Base-by-base conservation (phyloP, 768 basidiomycete genomes). In the Kwoniella europaea region DNA sequence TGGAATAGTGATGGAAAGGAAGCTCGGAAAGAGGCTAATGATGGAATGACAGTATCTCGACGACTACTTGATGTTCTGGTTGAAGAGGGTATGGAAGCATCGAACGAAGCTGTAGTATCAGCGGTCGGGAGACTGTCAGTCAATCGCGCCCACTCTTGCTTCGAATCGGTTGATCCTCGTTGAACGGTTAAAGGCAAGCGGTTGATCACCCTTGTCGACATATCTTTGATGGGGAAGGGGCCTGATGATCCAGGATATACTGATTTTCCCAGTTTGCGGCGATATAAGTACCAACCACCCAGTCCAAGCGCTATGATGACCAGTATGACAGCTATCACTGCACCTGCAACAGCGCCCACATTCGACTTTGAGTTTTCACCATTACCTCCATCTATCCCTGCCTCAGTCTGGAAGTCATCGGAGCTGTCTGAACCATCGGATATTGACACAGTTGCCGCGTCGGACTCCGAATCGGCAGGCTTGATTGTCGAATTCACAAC, bases 401-500 rank as follows among this genome's bases (percentile, higher is more conserved):
- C 41, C 13, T 35, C 59, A 4, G 59, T n/a, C 9, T 61, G 15
- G n/a, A 10, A 42, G 12, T 18, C 41, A 22, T 61, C 13, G 20
- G 42, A 42, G 46, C 46, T 15, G 42, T 61, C n/a, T 42, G 59
- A 43, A 20, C 15, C 18, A 22, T 46, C 22, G 18, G 42, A 18
- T 15, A n/a, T 18, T 20, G 41, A 61, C 9, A 50, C 18, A 15
- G 12, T 12, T 22, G 54, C 54, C 9, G 59, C 2, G 20, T 42
- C 3, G 2, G 15, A 27, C 4, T 61, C n/a, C 13, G 42, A 20
- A 22, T 10, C 12, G 24, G 13, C 59, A 43, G 60, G 57, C 10
- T 59, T 58, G 59, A 67, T 55, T 4, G 72, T 70, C 18, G 73
- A 73, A 61, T 79, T 79, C 65, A 74, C 69, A 3, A 76, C 44